These are phyloP conservation scores for Bisporella sp. DNA, from an alignment of 2,329 filamentous ascomycete genomes.

Conservation along the genomic window DNA sequence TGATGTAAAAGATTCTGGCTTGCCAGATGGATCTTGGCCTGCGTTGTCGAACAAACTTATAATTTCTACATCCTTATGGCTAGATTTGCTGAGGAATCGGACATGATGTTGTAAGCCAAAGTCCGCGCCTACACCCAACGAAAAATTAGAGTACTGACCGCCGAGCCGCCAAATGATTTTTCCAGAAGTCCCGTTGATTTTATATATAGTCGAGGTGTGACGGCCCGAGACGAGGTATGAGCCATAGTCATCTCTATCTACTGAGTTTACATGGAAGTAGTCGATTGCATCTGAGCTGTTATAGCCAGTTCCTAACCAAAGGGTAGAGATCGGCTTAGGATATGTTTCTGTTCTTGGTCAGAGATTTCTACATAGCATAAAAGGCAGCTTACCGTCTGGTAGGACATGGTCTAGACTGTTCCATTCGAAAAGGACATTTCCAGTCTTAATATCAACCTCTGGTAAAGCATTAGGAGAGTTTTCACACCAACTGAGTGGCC, in stretches of 20 bases:
- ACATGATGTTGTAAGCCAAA: conserved; percentile 46
- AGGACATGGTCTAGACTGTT: conserved; percentile 42
- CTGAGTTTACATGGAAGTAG: conserved; percentile 28
- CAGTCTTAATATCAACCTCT: conserved; percentile 34
- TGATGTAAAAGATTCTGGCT: conserved; percentile 10
- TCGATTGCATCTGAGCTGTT: conserved; percentile 35
- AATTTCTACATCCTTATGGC: conserved; percentile 7
- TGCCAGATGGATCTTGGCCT: conserved; percentile 6
- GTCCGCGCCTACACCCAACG: conserved; percentile 33
- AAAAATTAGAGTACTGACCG: conserved; percentile 37
- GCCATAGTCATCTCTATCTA: conserved; percentile 32
- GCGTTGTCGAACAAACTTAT: conserved; percentile 22
- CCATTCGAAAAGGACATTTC: conserved; percentile 52
- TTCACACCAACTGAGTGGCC: too few species aligned
- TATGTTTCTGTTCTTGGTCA: conserved; percentile 32
- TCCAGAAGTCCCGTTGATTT: conserved; percentile 38
- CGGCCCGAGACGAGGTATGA: conserved; percentile 43
- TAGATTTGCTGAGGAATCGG: conserved; percentile 28
- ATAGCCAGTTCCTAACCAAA: conserved; percentile 29
- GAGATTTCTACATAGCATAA: conserved; percentile 1
- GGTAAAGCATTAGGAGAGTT: too few species aligned
- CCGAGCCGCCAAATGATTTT: conserved; percentile 41
- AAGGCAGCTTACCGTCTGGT: conserved; percentile 33
- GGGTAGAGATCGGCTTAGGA: conserved; percentile 38
- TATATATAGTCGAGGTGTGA: conserved; percentile 38